Conservation (phyloP, 208 protist genomes). For the Wallacemonas collosoma region DNA sequence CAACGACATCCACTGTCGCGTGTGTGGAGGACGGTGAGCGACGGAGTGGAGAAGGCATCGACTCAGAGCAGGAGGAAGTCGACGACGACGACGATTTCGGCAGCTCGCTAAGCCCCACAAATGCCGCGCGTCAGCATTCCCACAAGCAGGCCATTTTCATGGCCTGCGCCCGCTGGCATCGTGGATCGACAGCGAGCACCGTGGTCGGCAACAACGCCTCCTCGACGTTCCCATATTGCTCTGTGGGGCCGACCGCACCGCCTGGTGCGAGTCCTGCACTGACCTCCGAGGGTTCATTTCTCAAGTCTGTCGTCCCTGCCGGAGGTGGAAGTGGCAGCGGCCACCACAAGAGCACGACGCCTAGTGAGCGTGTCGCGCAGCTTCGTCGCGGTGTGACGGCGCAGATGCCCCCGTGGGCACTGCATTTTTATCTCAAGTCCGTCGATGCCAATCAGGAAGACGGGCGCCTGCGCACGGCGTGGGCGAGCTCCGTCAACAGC, state of each 20-base stretch:
- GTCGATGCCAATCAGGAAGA: neutral
- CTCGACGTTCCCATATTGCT: slow-evolving; percentile 2
- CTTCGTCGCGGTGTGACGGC: neutral
- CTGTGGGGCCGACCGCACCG: neutral
- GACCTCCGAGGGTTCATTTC: neutral
- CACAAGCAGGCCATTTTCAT: neutral
- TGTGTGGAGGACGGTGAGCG: too few relatives aligned
- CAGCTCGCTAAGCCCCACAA: neutral
- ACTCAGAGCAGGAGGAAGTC: too few relatives aligned
- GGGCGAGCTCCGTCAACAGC: neutral
- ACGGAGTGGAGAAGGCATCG: too few relatives aligned
- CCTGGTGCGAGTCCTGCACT: neutral
- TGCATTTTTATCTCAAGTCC: neutral
- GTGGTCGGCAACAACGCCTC: slow-evolving; percentile 15
- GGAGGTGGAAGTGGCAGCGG: neutral
- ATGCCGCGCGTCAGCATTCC: too few relatives aligned
- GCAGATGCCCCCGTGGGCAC: neutral
- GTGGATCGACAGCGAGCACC: slow-evolving; percentile 12
- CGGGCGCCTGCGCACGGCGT: neutral
- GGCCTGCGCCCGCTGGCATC: neutral
- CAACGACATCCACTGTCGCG: too few relatives aligned
- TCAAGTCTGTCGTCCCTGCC: neutral
- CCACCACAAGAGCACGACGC: neutral
- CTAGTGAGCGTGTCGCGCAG: neutral
- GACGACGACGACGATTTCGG: neutral